Evolutionary conservation across 305 asterid species (phyloP), one percentile per base, ranked within the genome.

Genomic region (Fraxinus paxiana): DNA sequence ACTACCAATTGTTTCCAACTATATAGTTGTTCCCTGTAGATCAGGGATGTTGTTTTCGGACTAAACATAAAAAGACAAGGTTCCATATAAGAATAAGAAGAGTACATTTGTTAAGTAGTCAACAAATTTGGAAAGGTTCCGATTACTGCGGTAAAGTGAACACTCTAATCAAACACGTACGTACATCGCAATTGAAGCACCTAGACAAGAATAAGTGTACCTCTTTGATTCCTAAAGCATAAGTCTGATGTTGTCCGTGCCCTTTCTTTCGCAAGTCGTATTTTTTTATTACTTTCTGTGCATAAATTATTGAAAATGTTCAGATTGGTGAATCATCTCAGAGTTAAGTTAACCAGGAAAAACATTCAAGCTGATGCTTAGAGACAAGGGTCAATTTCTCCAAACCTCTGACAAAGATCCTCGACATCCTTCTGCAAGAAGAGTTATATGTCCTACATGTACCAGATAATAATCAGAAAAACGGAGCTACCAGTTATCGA

Each of bases 151-250:
- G 61, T 79, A 37, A 20, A 82, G 28, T 15, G 65, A 46, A 78
- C 80, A 78, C 69, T 12, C 71, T 70, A 70, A n/a, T 70, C 46
- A 15, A 30, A 30, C 13, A 31, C 5, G 13, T 33, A 70, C 1
- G 4, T 4, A 31, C 43, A 70, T 33, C n/a, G 2, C 41, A 15
- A 70, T n/a, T n/a, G 46, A 70, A 70, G 78, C 65, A 34, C 51
- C 72, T 26, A 73, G 48, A n/a, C 18, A 73, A 73, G 75, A 48
- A 81, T 24, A 30, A n/a, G 75, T 33, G 75, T 70, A 94, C 99
- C 98, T 96, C 99, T 87, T 96, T 96, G 86, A 96, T 92, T 78
- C 99, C 99, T 86, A 96, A 84, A 82, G 98, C 99, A 88, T 94
- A 96, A 74, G 99, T 96, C 88, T 96, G 99, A 90, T 96, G 99